Evolutionary conservation across 2,329 filamentous ascomycete genomes (phyloP).

Genomic region (Podosphaera aphanis): DNA sequence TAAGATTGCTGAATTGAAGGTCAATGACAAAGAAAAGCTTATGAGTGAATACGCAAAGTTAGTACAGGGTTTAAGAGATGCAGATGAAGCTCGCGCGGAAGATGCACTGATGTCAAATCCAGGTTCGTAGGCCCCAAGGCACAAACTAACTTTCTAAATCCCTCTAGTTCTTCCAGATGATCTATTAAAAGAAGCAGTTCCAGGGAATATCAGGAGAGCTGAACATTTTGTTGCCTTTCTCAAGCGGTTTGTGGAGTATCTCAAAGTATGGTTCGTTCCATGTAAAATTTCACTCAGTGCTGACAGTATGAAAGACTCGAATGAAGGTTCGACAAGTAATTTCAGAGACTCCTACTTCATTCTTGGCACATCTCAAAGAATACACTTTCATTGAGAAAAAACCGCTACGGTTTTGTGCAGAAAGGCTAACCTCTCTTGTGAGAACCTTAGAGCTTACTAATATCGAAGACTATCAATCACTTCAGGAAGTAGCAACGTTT

Average conservation of each 20-base stretch:
- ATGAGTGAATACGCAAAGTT: constrained; percentile 91
- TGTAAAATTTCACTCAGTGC: constrained; percentile 3
- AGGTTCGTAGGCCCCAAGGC: constrained; percentile 9
- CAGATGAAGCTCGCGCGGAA: constrained; percentile 74
- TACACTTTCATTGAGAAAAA: constrained; percentile 97
- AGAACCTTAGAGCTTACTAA: constrained; percentile 87
- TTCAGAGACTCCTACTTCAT: constrained; percentile 86
- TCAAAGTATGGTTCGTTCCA: constrained; percentile 32
- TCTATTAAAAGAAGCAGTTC: constrained; percentile 80
- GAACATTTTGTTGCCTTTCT: constrained; percentile 92
- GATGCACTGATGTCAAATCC: constrained; percentile 96
- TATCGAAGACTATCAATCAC: constrained; percentile 89
- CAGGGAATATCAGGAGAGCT: constrained; percentile 83
- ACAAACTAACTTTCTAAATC: constrained; percentile 4
- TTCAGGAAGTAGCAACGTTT: constrained; percentile 95
- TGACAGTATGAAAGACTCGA: constrained; percentile 37
- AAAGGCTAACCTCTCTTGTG: constrained; percentile 80
- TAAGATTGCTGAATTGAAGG: constrained; percentile 83
- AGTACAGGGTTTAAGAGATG: constrained; percentile 71
- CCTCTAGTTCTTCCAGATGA: constrained; percentile 59
- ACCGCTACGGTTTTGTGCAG: constrained; percentile 79
- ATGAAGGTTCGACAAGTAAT: constrained; percentile 98
- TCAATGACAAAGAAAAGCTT: constrained; percentile 81
- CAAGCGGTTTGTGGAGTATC: constrained; percentile 90
- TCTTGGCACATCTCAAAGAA: constrained; percentile 77